phyloP scores from a whole-genome alignment of 2,329 filamentous ascomycete genomes.

The Emydomyces testavorans region DNA sequence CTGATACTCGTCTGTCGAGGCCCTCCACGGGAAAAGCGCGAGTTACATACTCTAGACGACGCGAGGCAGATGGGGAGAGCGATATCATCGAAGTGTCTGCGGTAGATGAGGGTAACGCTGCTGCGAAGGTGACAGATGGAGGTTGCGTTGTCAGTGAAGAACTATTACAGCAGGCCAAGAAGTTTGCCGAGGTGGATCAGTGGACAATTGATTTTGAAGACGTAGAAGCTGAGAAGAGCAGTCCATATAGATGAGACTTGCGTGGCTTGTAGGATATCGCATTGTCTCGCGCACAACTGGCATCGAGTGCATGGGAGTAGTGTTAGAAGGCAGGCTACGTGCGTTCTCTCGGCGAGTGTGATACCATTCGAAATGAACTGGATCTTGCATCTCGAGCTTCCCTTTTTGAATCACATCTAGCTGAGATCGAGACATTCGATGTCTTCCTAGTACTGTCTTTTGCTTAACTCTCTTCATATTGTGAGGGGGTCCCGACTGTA shows the following conservation, averaged over 20 bases:
- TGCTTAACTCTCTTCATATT: neutral
- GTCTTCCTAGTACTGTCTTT: too few species aligned
- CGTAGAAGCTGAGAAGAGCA: constrained; percentile 22
- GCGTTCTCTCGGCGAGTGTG: neutral
- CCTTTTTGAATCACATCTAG: too few species aligned
- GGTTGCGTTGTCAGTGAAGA: constrained; percentile 25
- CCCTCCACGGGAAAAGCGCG: neutral
- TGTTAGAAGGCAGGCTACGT: neutral
- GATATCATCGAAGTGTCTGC: neutral
- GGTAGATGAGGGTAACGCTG: neutral
- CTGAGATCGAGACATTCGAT: too few species aligned
- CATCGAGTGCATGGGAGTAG: neutral
- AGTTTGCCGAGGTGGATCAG: constrained; percentile 34
- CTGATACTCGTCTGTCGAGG: neutral
- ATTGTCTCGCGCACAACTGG: neutral
- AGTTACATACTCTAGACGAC: constrained; percentile 10
- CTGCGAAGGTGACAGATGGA: constrained; percentile 13
- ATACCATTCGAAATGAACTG: neutral
- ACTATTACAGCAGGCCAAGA: constrained; percentile 26
- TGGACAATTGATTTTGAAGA: constrained; percentile 38
- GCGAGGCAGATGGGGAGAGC: neutral
- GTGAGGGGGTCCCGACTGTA: neutral
- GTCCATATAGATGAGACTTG: constrained; percentile 16
- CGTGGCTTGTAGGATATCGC: too few species aligned
- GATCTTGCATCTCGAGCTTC: neutral